phyloP scores from a whole-genome alignment of 2,329 filamentous ascomycete genomes.

The Verruconis gallopava region DNA sequence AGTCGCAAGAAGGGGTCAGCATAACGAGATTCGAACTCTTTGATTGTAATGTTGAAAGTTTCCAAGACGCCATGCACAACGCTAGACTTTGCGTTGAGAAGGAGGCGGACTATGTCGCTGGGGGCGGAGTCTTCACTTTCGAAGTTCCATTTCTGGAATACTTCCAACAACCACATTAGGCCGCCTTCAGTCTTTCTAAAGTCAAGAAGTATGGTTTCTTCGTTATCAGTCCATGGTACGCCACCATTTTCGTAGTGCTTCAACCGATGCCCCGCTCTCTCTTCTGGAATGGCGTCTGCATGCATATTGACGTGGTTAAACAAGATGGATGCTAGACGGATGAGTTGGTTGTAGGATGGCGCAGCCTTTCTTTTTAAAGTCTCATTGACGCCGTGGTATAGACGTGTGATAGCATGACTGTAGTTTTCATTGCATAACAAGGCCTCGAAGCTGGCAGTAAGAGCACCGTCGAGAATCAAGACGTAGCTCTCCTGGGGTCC shows the following conservation, averaged over 20 bases:
- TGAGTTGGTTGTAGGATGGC: slow-evolving; percentile 4
- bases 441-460: slow-evolving; percentile 7
- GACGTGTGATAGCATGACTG: not conserved
- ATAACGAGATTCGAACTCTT: slow-evolving; percentile 1
- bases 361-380: slow-evolving; percentile 1
- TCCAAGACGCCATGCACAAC: not conserved
- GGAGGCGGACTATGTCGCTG: slow-evolving; percentile 6
- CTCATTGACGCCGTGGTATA: not conserved
- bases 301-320: slow-evolving; percentile 5
- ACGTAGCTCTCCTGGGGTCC: slow-evolving; percentile 7
- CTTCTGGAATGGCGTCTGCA: not conserved
- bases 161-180: slow-evolving; percentile 2
- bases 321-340: slow-evolving; percentile 1
- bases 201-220: not conserved
- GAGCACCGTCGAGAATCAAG: slow-evolving; percentile 5
- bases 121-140: slow-evolving; percentile 3
- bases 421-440: not conserved
- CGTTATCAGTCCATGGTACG: slow-evolving; percentile 2
- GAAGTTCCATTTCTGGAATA: slow-evolving; percentile 8
- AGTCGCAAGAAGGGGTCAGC: slow-evolving; percentile 7
- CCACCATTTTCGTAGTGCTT: not conserved
- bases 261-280: not conserved
- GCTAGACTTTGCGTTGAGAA: not conserved
- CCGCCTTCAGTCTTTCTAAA: slow-evolving; percentile 1
- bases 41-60: slow-evolving; percentile 5